Base-by-base conservation (phyloP, 2,329 filamentous ascomycete genomes). In the Beauveria bassiana region DNA sequence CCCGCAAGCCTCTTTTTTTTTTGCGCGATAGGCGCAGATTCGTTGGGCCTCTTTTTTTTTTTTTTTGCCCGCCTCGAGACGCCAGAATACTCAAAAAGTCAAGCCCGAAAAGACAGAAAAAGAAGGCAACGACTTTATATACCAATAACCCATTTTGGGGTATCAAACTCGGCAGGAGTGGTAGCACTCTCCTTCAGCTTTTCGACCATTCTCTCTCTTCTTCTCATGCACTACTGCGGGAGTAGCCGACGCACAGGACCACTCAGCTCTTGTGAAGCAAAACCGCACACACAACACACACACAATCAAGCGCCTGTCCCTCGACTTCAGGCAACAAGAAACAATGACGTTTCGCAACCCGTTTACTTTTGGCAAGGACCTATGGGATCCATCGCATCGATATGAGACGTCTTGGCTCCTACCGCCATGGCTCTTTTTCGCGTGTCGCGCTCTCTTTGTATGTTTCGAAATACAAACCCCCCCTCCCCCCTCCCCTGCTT, bases 391-490 rank as follows among this genome's bases (percentile, higher is more conserved):
- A 7, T 77, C 82, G 47, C 81, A 88, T 73, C 84, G 87, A 62
- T 92, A 89, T 75, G 84, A 86, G 72, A 95, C 90, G 18, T 96
- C 90, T 16, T 96, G 90, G 90, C 73, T 93, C 9, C 74, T 96
- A n/a, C 74, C 85, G 26, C 88, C 90, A 0, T 80, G 80, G 68
- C 68, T 81, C 1, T 79, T 93, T 53, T 86, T 85, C 66, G 74
- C 71, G 58, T 70, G 82, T 56, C 85, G 87, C 64, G 81, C 81
- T 54, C 63, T 78, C 46, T 78, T 86, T 69, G 78, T 82, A 73
- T 68, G 78, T 80, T 5, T 12, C 5, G 9, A 46, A 53, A 24
- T 18, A 3, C n/a, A 20, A n/a, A 8, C 7, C 3, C n/a, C 28
- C 28, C 28, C 5, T 20, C 14, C 18, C 47, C 8, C 18, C 3